Percentiles rank a stretch among this genome's conserved stretches.
phyloP scores from a whole-genome alignment of 2,329 filamentous ascomycete species.

The Diaporthe eres region DNA sequence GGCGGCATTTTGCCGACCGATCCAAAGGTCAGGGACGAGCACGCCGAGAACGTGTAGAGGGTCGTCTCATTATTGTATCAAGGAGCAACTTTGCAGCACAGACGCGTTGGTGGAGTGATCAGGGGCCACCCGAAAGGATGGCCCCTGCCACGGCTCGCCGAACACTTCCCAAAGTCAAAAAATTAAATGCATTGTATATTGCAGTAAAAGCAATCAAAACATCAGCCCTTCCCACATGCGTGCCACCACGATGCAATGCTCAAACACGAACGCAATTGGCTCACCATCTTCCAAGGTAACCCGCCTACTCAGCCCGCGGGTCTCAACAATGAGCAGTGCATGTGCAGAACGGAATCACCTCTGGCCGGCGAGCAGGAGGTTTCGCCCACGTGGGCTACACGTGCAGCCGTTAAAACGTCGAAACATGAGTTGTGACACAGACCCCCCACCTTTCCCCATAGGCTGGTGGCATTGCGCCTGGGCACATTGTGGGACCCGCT shows the following conservation, averaged over 20 bases:
- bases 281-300: background rate
- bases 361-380: background rate
- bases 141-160: constrained; percentile 3
- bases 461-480: background rate
- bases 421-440: constrained; percentile 27
- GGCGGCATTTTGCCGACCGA: background rate
- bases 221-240: background rate
- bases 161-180: background rate
- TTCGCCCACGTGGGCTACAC: constrained; percentile 24
- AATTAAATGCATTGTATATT: background rate
- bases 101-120: background rate
- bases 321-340: background rate
- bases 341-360: background rate
- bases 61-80: constrained; percentile 27
- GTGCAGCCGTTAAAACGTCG: background rate
- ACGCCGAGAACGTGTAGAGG: constrained; percentile 29
- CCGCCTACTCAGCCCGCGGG: background rate
- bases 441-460: background rate
- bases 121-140: background rate
- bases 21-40: background rate
- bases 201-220: background rate
- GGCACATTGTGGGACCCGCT: background rate
- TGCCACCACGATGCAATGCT: background rate
- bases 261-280: background rate
- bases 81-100: constrained; percentile 32